Evolutionary conservation across 331 rosid genomes (phyloP).

Genomic region (Malus hybrid): DNA sequence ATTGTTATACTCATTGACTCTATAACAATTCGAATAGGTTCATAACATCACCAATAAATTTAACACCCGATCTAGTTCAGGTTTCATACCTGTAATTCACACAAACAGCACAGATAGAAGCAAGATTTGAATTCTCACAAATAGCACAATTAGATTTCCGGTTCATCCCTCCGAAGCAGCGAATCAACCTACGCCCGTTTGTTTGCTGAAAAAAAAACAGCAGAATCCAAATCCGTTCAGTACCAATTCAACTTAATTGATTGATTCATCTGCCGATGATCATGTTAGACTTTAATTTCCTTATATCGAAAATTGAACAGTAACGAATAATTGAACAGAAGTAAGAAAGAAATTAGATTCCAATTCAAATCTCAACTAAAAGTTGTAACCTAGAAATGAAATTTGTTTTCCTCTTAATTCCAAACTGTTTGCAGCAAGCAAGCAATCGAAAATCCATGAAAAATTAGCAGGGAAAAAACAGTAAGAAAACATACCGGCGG

Average conservation of each 20-base stretch:
- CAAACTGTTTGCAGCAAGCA: background rate
- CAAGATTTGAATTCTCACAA: constrained; percentile 70
- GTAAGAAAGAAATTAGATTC: background rate
- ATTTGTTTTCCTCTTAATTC: background rate
- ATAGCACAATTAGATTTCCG: constrained; percentile 57
- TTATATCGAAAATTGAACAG: background rate
- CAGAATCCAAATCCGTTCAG: background rate
- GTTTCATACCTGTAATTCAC: constrained; percentile 64
- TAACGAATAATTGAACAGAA: background rate
- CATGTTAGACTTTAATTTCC: background rate
- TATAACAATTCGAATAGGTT: constrained; percentile 13
- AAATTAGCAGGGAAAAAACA: background rate
- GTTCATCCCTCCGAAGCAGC: constrained; percentile 22
- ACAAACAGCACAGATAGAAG: constrained; percentile 68
- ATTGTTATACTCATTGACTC: constrained; percentile 52
- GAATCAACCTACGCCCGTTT: background rate
- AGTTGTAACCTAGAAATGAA: background rate
- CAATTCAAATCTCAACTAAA: background rate
- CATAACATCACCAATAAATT: background rate
- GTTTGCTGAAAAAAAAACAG: background rate
- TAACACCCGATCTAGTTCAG: no score
- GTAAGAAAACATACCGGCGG: background rate
- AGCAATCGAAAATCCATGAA: background rate
- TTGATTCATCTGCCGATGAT: background rate
- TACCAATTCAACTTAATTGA: background rate